phyloP scores from a whole-genome alignment of 2,329 filamentous ascomycete genomes.

The Fusarium verrucosum region DNA sequence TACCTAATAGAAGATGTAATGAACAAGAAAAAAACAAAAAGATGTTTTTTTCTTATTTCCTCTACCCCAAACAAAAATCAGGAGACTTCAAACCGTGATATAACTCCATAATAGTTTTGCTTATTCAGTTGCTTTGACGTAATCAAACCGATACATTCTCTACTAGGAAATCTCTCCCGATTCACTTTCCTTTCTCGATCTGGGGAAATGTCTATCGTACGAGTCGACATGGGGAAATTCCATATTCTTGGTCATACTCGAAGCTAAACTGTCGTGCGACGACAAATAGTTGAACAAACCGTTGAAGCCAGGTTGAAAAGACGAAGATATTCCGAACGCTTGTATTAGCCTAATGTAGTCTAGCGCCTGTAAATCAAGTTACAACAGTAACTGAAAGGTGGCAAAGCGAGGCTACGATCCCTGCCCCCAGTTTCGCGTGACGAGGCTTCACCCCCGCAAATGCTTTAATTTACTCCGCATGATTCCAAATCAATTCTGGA shows the following conservation, averaged over 20 bases:
- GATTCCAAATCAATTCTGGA: slow-evolving; percentile 25
- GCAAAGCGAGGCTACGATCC: slow-evolving; percentile 12
- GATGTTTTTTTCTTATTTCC: neutral
- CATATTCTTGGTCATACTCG: neutral
- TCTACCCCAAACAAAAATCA: neutral
- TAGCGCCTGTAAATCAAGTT: slow-evolving; percentile 8
- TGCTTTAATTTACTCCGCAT: neutral
- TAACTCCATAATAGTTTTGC: neutral
- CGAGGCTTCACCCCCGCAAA: slow-evolving; percentile 8
- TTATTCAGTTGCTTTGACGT: too few relatives aligned
- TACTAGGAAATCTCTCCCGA: neutral
- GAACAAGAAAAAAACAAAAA: neutral
- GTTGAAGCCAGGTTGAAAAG: neutral
- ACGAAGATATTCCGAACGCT: slow-evolving; percentile 1
- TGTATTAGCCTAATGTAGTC: neutral
- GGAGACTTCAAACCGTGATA: neutral
- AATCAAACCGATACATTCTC: neutral
- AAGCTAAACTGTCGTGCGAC: neutral
- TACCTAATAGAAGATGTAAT: neutral
- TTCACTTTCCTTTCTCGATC: neutral
- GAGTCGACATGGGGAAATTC: neutral
- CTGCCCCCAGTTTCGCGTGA: slow-evolving; percentile 6
- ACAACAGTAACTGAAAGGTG: too few relatives aligned
- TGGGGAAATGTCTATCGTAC: neutral
- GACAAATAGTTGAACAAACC: neutral